Conservation (phyloP, 2,329 filamentous ascomycete genomes). For the Colletotrichum musicola region DNA sequence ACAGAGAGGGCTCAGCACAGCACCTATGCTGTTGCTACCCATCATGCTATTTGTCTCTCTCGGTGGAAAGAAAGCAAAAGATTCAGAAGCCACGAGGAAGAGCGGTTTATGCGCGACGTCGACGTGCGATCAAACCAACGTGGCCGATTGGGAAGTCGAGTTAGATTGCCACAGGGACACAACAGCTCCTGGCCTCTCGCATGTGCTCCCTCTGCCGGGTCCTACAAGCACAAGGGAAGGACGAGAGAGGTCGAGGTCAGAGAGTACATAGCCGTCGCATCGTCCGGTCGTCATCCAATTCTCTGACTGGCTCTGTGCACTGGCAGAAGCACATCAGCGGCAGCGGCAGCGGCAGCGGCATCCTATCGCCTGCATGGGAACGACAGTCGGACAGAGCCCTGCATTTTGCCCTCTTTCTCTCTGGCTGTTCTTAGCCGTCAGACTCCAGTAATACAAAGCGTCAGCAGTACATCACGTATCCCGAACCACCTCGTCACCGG, state of each 20-base stretch:
- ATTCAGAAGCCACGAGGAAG: slow-evolving; percentile 17
- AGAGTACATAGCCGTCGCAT: slow-evolving; percentile 32
- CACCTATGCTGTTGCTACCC: background rate
- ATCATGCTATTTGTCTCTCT: too few relatives aligned
- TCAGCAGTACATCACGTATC: slow-evolving; percentile 28
- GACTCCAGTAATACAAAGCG: slow-evolving; percentile 18
- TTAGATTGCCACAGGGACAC: slow-evolving; percentile 31
- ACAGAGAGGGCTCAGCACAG: background rate
- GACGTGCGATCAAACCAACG: slow-evolving; percentile 14
- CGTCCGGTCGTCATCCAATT: slow-evolving; percentile 31
- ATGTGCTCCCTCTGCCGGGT: slow-evolving; percentile 26
- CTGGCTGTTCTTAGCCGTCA: background rate
- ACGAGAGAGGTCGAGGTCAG: slow-evolving; percentile 15
- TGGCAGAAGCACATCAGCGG: slow-evolving; percentile 27
- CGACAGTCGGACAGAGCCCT: slow-evolving; percentile 25
- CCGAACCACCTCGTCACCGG: slow-evolving; percentile 37
- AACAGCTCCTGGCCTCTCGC: slow-evolving; percentile 24
- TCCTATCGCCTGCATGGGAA: slow-evolving; percentile 25
- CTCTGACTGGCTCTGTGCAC: slow-evolving; percentile 29
- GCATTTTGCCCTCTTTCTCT: slow-evolving; percentile 6
- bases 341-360: slow-evolving; percentile 22
- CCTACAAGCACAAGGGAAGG: slow-evolving; percentile 23
- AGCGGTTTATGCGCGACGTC: slow-evolving; percentile 9
- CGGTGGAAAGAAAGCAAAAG: background rate
- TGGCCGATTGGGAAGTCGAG: slow-evolving; percentile 20